These are phyloP conservation scores for Erythrophleum ivorense DNA, from an alignment of 331 rosid species.

Conservation along the genomic window DNA sequence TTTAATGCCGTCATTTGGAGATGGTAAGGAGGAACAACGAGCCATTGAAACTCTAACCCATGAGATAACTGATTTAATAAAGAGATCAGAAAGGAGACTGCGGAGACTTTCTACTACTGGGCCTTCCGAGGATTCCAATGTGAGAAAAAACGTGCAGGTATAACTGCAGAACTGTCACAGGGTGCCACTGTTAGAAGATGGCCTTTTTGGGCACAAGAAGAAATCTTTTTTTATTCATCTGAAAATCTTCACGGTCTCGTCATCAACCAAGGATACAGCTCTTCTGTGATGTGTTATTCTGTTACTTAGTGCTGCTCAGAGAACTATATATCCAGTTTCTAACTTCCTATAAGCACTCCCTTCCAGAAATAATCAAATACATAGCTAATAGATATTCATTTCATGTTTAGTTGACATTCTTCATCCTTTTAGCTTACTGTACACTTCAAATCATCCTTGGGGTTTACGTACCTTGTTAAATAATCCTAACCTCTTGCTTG, in stretches of 20 bases:
- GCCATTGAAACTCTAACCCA: slow-evolving; percentile 83
- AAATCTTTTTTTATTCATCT: slow-evolving; percentile 9
- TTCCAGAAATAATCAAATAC: neutral
- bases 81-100: slow-evolving; percentile 80
- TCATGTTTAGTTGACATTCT: slow-evolving; percentile 30
- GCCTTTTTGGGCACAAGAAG: slow-evolving; percentile 22
- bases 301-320: slow-evolving; percentile 9
- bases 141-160: slow-evolving; percentile 99
- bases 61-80: slow-evolving; percentile 82
- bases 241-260: slow-evolving; percentile 33
- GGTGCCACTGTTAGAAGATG: slow-evolving; percentile 26
- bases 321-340: neutral
- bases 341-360: neutral
- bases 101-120: slow-evolving; percentile 82
- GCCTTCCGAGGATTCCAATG: slow-evolving; percentile 92
- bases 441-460: slow-evolving; percentile 24
- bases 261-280: slow-evolving; percentile 24
- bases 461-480: slow-evolving; percentile 21
- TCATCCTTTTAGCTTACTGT: slow-evolving; percentile 10
- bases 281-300: slow-evolving; percentile 16
- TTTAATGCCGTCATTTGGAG: slow-evolving; percentile 96
- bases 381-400: slow-evolving; percentile 16
- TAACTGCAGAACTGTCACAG: slow-evolving; percentile 31
- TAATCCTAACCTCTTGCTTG: slow-evolving; percentile 4
- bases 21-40: slow-evolving; percentile 89